A percentile compares a stretch with the other conserved stretches of the same genome.
Evolutionary conservation across 2,329 filamentous ascomycete species (phyloP).

Genomic region (Didymosphaeria variabile): DNA sequence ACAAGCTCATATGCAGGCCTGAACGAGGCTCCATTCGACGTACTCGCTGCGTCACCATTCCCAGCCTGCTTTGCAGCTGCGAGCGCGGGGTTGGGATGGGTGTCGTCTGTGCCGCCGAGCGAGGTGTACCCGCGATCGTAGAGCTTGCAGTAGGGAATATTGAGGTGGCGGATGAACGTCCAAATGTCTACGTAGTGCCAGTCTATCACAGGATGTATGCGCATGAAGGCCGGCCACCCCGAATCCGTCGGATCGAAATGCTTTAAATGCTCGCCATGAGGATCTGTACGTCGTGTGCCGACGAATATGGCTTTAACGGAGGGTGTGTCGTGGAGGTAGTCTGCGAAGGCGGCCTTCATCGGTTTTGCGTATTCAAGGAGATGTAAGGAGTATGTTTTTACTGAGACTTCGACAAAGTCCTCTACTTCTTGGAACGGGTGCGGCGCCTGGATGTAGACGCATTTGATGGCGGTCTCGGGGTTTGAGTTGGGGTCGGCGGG

Average conservation of each 20-base stretch:
- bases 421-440: slow-evolving; percentile 89
- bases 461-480: slow-evolving; percentile 65
- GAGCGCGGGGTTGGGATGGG: slow-evolving; percentile 81
- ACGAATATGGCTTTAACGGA: slow-evolving; percentile 82
- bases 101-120: slow-evolving; percentile 89
- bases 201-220: slow-evolving; percentile 94
- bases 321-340: slow-evolving; percentile 74
- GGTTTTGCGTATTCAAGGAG: slow-evolving; percentile 77
- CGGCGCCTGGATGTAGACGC: slow-evolving; percentile 87
- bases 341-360: slow-evolving; percentile 82
- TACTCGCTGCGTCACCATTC: slow-evolving; percentile 22
- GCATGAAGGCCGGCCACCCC: slow-evolving; percentile 92
- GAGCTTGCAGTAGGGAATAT: slow-evolving; percentile 83
- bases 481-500: slow-evolving; percentile 30
- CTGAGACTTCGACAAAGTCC: slow-evolving; percentile 76
- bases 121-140: slow-evolving; percentile 93
- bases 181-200: slow-evolving; percentile 98
- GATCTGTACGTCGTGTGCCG: slow-evolving; percentile 89
- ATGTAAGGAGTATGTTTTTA: slow-evolving; percentile 75
- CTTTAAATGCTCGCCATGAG: slow-evolving; percentile 80
- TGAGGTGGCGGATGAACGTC: slow-evolving; percentile 82
- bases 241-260: slow-evolving; percentile 88
- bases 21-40: slow-evolving; percentile 33
- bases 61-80: slow-evolving; percentile 34
- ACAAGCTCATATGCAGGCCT: slow-evolving; percentile 52